Conservation (phyloP, 352 stramenopile species). For the Globisporangium viniferum region DNA sequence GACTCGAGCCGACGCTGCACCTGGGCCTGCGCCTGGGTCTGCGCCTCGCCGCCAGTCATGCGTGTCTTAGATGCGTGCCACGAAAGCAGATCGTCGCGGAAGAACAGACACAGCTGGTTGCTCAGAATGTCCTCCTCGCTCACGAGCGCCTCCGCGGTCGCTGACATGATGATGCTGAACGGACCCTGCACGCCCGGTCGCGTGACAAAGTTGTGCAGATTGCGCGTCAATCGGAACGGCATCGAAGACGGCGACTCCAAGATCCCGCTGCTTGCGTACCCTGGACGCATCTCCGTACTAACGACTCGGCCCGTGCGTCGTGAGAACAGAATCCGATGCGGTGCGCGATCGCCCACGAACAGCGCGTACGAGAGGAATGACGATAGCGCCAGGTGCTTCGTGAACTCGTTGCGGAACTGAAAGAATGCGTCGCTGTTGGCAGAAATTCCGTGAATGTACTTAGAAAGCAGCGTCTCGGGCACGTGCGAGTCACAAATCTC, state of each 20-base stretch:
- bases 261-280: slow-evolving; percentile 80
- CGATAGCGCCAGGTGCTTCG: slow-evolving; percentile 80
- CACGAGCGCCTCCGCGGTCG: slow-evolving; percentile 77
- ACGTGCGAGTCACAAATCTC: slow-evolving; percentile 82
- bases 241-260: slow-evolving; percentile 78
- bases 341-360: slow-evolving; percentile 82
- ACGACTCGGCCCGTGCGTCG: slow-evolving; percentile 75
- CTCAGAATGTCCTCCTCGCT: slow-evolving; percentile 80
- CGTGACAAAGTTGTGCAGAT: slow-evolving; percentile 88
- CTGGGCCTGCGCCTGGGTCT: slow-evolving; percentile 25
- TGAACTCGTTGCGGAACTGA: slow-evolving; percentile 86
- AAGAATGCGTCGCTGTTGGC: slow-evolving; percentile 78
- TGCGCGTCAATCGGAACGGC: slow-evolving; percentile 88
- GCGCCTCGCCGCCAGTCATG: slow-evolving; percentile 23
- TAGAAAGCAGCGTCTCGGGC: slow-evolving; percentile 79
- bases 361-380: slow-evolving; percentile 85
- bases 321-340: slow-evolving; percentile 83
- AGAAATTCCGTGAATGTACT: slow-evolving; percentile 81
- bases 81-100: slow-evolving; percentile 84
- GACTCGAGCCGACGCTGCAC: slow-evolving; percentile 62
- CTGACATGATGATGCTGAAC: slow-evolving; percentile 83
- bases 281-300: slow-evolving; percentile 79
- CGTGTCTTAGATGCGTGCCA: slow-evolving; percentile 88
- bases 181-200: slow-evolving; percentile 76
- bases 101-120: slow-evolving; percentile 88